A percentile compares a stretch with the other conserved stretches of the same genome.
Conservation (phyloP, 129 eudicot genomes). For the Tagetes patula region DNA sequence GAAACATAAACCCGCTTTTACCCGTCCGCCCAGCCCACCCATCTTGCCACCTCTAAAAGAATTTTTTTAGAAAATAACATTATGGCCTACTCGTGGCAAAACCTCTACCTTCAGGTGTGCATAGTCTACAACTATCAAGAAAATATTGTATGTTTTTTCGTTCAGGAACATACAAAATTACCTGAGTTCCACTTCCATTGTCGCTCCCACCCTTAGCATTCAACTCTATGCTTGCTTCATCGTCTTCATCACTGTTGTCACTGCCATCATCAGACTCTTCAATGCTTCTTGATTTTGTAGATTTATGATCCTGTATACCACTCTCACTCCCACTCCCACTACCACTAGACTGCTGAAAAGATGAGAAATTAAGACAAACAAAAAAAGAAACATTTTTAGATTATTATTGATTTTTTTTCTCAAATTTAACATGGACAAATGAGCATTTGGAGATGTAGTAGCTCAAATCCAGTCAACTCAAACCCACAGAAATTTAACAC, state of each 20-base stretch:
- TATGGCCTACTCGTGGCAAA: constrained; percentile 8
- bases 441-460: constrained; percentile 31
- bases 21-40: not conserved
- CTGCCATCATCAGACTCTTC: constrained; percentile 48
- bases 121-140: not conserved
- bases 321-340: constrained; percentile 80
- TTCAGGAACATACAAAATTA: constrained; percentile 22
- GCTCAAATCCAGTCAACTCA: constrained; percentile 37
- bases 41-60: not conserved
- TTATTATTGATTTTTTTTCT: constrained; percentile 26
- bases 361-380: constrained; percentile 34
- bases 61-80: not conserved
- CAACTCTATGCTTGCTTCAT: constrained; percentile 45
- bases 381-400: constrained; percentile 18
- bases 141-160: not conserved
- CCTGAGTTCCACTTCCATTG: constrained; percentile 80
- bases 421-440: constrained; percentile 31
- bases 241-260: constrained; percentile 51
- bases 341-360: constrained; percentile 56
- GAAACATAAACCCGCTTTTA: not conserved
- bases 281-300: constrained; percentile 43
- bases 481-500: constrained; percentile 25
- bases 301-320: constrained; percentile 47
- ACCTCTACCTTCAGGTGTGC: not conserved
- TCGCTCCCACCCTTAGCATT: constrained; percentile 63